phyloP scores from a whole-genome alignment of 352 stramenopile genomes.

The Phytophthora pluvialis region DNA sequence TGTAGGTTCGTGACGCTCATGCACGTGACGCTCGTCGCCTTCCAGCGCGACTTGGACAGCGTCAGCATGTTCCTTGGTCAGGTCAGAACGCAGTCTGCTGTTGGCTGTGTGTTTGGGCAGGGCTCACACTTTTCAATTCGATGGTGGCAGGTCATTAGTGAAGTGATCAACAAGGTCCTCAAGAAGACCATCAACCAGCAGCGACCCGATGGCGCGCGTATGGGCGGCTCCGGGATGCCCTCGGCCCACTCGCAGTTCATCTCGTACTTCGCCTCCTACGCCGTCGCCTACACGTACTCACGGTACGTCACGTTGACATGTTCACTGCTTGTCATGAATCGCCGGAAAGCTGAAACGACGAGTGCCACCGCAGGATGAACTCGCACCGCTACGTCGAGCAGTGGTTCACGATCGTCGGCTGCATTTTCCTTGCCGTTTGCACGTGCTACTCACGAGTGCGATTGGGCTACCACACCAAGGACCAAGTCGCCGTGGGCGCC shows the following conservation, averaged over 20 bases:
- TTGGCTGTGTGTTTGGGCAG: not conserved
- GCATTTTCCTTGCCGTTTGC: slow-evolving; percentile 47
- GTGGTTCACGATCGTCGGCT: slow-evolving; percentile 57
- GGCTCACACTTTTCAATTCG: too few relatives aligned
- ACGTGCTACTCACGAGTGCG: slow-evolving; percentile 74
- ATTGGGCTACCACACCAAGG: slow-evolving; percentile 75
- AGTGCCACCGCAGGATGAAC: slow-evolving; percentile 46
- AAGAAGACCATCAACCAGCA: slow-evolving; percentile 78
- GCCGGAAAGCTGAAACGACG: slow-evolving; percentile 8
- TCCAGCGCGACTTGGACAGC: slow-evolving; percentile 80
- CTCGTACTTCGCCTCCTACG: slow-evolving; percentile 76
- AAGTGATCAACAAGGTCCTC: slow-evolving; percentile 81
- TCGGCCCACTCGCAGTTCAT: slow-evolving; percentile 85
- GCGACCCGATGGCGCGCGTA: slow-evolving; percentile 59
- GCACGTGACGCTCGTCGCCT: slow-evolving; percentile 79
- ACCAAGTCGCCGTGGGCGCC: slow-evolving; percentile 67
- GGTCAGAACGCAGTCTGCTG: slow-evolving; percentile 32
- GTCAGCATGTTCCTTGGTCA: slow-evolving; percentile 74
- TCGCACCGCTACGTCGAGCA: slow-evolving; percentile 62
- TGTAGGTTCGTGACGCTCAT: slow-evolving; percentile 87
- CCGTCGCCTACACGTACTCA: slow-evolving; percentile 68
- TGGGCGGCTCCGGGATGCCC: slow-evolving; percentile 74
- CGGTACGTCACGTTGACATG: slow-evolving; percentile 35
- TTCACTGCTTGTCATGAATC: slow-evolving; percentile 4
- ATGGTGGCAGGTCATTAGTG: slow-evolving; percentile 54